Conservation (phyloP, 768 basidiomycete genomes). For the Inosperma sp. region DNA sequence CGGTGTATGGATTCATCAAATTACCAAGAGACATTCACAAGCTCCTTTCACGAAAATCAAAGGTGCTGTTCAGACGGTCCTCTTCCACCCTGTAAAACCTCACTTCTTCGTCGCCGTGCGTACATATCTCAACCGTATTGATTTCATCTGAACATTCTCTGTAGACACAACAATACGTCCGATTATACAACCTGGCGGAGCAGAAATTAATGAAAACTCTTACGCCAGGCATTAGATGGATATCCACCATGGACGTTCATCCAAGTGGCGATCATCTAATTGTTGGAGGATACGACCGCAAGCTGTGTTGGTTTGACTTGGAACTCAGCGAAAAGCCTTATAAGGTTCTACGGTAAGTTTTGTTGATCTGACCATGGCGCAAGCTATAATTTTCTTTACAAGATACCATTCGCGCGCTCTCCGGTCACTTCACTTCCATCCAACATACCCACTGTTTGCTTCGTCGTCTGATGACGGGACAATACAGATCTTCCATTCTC, state of each 20-base stretch:
- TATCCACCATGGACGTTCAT: conserved; percentile 95
- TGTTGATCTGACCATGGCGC: neutral
- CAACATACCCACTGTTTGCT: conserved; percentile 91
- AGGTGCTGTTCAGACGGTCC: conserved; percentile 83
- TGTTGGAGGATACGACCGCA: conserved; percentile 95
- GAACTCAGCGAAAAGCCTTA: conserved; percentile 96
- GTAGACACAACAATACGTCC: conserved; percentile 94
- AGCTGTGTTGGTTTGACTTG: conserved; percentile 98
- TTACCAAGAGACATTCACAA: conserved; percentile 91
- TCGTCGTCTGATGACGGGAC: conserved; percentile 96
- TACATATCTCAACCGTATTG: conserved; percentile 13
- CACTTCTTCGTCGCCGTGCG: conserved; percentile 97
- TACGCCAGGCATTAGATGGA: conserved; percentile 93
- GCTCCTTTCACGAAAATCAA: conserved; percentile 96
- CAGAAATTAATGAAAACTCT: conserved; percentile 94
- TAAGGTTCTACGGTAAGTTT: conserved; percentile 81
- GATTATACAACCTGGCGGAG: conserved; percentile 90
- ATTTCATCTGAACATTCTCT: conserved; percentile 11
- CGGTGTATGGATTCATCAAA: conserved; percentile 93
- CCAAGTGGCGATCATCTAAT: conserved; percentile 95
- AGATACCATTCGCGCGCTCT: conserved; percentile 95
- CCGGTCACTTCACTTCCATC: conserved; percentile 90
- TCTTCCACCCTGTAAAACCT: conserved; percentile 92
- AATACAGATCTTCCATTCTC: conserved; percentile 94
- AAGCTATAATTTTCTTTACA: conserved; percentile 6